Percentiles rank a stretch among this genome's conserved stretches.
phyloP scores from a whole-genome alignment of 345 rosid species.

The Streptanthus diversifolius region DNA sequence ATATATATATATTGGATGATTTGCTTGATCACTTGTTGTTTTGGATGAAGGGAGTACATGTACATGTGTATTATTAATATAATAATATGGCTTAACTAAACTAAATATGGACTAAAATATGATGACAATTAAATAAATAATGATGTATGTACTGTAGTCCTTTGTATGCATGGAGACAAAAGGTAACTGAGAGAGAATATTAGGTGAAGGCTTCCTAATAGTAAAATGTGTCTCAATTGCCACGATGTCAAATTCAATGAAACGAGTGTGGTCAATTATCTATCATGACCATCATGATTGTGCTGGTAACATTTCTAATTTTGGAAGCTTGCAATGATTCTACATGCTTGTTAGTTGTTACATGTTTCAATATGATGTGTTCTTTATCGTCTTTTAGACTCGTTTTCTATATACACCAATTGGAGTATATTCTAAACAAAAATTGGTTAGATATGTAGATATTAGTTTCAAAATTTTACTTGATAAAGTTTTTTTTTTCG shows the following conservation, averaged over 20 bases:
- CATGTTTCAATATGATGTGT: slow-evolving; percentile 13
- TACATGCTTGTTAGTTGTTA: slow-evolving; percentile 32
- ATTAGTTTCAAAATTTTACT: not conserved
- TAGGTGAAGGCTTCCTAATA: slow-evolving; percentile 30
- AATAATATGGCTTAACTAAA: not conserved
- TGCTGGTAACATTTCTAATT: slow-evolving; percentile 13
- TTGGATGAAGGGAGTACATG: not conserved
- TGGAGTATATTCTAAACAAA: not conserved
- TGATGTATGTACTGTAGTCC: not conserved
- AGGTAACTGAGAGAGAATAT: slow-evolving; percentile 18
- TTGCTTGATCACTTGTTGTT: not conserved
- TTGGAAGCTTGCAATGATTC: slow-evolving; percentile 32
- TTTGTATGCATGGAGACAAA: slow-evolving; percentile 24
- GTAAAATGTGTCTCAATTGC: slow-evolving; percentile 25
- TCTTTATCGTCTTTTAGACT: slow-evolving; percentile 1
- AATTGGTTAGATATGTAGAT: not conserved
- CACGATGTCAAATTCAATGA: slow-evolving; percentile 26
- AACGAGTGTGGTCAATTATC: slow-evolving; percentile 8
- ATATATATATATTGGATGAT: not conserved
- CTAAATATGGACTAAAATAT: not conserved
- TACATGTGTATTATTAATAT: not conserved
- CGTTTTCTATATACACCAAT: not conserved
- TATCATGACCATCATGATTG: not conserved
- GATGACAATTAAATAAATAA: not conserved
- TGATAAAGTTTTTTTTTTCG: too few relatives aligned